A percentile compares a stretch with the other conserved stretches of the same genome.
Evolutionary conservation across 2,329 filamentous ascomycete species (phyloP).

Genomic region (Lojkania enalia): DNA sequence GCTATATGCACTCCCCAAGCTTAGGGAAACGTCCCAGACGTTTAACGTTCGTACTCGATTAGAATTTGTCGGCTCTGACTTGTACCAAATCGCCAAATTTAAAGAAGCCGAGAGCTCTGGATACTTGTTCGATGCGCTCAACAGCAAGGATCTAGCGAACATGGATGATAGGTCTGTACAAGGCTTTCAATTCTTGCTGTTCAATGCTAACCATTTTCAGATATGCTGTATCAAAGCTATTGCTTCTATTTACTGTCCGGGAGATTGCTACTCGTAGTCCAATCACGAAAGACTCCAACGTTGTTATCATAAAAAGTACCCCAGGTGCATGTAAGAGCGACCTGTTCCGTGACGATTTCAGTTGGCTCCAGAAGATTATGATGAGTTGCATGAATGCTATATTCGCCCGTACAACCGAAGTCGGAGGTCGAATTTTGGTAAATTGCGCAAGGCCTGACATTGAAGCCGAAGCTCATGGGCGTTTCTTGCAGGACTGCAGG

Average conservation of each 20-base stretch:
- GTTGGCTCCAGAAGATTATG: conserved; percentile 7
- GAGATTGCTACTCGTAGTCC: conserved; percentile 24
- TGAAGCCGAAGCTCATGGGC: conserved; percentile 21
- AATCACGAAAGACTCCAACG: conserved; percentile 22
- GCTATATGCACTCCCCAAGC: conserved; percentile 31
- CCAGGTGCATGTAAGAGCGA: conserved; percentile 33
- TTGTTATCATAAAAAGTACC: conserved; percentile 32
- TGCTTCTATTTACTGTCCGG: conserved; percentile 29
- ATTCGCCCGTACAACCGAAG: conserved; percentile 24
- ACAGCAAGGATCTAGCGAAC: conserved; percentile 12
- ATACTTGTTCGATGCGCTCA: conserved; percentile 27
- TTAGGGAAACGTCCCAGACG: conserved; percentile 22
- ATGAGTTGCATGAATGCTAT: not conserved
- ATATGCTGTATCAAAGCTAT: conserved; percentile 31
- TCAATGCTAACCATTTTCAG: conserved; percentile 4
- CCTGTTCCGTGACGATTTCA: conserved; percentile 27
- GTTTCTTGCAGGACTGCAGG: conserved; percentile 25
- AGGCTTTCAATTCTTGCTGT: not conserved
- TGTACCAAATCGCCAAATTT: conserved; percentile 28
- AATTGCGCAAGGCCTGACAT: conserved; percentile 20
- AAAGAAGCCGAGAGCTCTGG: conserved; percentile 19
- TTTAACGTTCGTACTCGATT: conserved; percentile 22
- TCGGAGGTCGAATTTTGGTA: conserved; percentile 25
- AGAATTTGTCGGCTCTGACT: conserved; percentile 32
- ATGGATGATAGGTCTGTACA: conserved; percentile 5